Evolutionary conservation across 2,329 filamentous ascomycete genomes (phyloP).

Genomic region (Fusarium algeriense): DNA sequence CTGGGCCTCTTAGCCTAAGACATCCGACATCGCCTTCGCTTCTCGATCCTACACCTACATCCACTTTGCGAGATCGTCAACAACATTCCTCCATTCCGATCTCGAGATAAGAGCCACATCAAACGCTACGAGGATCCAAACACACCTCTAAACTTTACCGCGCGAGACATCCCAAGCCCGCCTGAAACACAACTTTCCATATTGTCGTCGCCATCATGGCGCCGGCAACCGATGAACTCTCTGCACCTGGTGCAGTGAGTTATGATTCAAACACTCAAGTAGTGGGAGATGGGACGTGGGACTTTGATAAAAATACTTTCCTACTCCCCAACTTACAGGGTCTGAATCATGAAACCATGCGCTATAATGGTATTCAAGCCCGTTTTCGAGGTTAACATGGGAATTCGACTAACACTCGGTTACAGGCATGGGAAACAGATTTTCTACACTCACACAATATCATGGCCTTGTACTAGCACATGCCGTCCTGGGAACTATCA

Average conservation of each 20-base stretch:
- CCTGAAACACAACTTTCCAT: constrained; percentile 42
- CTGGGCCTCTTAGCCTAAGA: constrained; percentile 30
- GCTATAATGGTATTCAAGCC: constrained; percentile 76
- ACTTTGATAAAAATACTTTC: constrained; percentile 81
- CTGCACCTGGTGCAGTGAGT: constrained; percentile 76
- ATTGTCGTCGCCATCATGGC: constrained; percentile 67
- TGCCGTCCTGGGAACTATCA: constrained; percentile 76
- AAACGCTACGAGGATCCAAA: background rate
- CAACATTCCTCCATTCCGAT: constrained; percentile 33
- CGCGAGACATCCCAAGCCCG: constrained; percentile 28
- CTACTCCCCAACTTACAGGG: constrained; percentile 82
- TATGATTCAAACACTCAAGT: constrained; percentile 81
- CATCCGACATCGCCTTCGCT: constrained; percentile 29
- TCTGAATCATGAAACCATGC: constrained; percentile 84
- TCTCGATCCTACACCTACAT: constrained; percentile 3
- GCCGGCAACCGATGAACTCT: constrained; percentile 70
- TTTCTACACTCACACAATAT: constrained; percentile 76
- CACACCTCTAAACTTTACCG: background rate
- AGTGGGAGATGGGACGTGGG: constrained; percentile 88
- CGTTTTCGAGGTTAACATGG: background rate
- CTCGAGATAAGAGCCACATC: constrained; percentile 17
- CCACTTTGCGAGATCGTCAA: constrained; percentile 13
- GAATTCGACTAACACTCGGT: constrained; percentile 30
- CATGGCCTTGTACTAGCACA: constrained; percentile 78
- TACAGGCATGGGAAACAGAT: constrained; percentile 84